phyloP scores from a whole-genome alignment of 306 rosid species.

The Potentilla sterilis region DNA sequence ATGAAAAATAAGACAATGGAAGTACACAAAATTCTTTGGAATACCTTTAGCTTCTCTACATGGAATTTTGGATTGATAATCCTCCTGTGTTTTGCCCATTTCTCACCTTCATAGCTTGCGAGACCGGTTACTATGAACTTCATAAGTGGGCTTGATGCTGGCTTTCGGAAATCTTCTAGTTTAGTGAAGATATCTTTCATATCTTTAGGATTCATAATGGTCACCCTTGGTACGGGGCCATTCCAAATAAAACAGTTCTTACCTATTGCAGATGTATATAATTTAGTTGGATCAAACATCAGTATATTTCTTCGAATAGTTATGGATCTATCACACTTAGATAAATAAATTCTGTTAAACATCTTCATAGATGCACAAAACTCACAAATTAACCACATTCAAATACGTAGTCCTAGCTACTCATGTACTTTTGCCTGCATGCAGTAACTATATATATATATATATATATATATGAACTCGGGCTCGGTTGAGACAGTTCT shows the following conservation, averaged over 20 bases:
- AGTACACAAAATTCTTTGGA: too few species aligned
- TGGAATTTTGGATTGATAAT: constrained; percentile 43
- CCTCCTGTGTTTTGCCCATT: constrained; percentile 49
- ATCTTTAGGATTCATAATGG: constrained; percentile 36
- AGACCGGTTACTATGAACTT: background rate
- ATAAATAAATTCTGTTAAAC: background rate
- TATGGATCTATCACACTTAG: background rate
- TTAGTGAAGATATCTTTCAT: constrained; percentile 40
- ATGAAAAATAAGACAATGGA: too few species aligned
- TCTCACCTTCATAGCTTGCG: constrained; percentile 27
- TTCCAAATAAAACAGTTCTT: constrained; percentile 23
- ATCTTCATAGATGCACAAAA: background rate
- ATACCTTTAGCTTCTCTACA: constrained; percentile 54
- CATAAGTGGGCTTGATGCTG: constrained; percentile 8
- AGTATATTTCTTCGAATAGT: background rate
- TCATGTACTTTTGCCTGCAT: too few species aligned
- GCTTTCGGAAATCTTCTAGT: constrained; percentile 11
- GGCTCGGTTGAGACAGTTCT: background rate
- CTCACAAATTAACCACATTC: background rate
- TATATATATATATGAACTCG: background rate
- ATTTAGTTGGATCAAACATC: background rate
- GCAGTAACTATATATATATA: too few species aligned
- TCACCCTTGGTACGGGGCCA: constrained; percentile 41
- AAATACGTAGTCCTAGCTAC: too few species aligned
- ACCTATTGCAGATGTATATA: background rate